Percentiles rank a stretch among this genome's conserved stretches.
Conservation (phyloP, 73 alveolate species). For the Uronychia binucleata region DNA sequence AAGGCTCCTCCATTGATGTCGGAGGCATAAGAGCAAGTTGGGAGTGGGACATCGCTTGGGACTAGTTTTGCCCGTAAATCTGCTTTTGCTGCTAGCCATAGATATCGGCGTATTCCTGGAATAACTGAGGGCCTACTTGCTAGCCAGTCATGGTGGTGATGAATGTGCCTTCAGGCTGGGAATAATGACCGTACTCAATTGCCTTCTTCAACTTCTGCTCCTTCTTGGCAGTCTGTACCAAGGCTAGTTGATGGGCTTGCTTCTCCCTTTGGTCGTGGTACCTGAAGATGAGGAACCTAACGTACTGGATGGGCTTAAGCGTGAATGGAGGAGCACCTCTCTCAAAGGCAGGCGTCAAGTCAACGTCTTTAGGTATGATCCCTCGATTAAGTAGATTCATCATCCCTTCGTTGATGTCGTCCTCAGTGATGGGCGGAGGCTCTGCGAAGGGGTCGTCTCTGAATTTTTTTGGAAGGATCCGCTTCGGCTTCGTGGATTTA, state of each 20-base stretch:
- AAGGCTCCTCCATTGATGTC: background rate
- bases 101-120: background rate
- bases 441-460: conserved; percentile 73
- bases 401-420: conserved; percentile 86
- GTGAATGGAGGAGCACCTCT: conserved; percentile 90
- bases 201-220: background rate
- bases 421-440: conserved; percentile 80
- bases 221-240: background rate
- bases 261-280: conserved; percentile 21
- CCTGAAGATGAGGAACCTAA: no score
- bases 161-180: background rate
- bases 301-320: conserved; percentile 34
- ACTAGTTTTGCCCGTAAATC: background rate
- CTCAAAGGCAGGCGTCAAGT: conserved; percentile 84
- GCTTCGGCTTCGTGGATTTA: conserved; percentile 30
- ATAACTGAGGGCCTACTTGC: background rate
- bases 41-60: background rate
- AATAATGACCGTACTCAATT: background rate
- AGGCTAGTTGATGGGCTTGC: background rate
- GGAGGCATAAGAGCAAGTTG: background rate
- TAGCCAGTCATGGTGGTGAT: background rate
- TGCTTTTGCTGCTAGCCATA: background rate
- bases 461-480: conserved; percentile 54
- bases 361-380: conserved; percentile 86
- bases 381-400: conserved; percentile 76